Evolutionary conservation across 1,284 basidiomycete species (phyloP).

Genomic region (Cystobasidium sp.): DNA sequence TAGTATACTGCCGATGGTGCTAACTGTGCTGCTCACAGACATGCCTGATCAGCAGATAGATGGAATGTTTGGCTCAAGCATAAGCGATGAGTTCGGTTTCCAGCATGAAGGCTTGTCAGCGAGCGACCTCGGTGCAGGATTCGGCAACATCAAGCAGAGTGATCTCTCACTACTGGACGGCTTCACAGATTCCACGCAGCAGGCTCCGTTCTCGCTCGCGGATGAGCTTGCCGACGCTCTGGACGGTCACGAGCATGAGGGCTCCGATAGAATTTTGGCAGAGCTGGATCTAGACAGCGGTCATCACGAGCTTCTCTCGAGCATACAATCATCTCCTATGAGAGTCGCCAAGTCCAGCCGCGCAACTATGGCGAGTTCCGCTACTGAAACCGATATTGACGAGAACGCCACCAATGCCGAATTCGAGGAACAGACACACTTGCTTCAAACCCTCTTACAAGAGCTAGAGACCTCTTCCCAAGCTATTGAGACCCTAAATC

Average conservation of each 20-base stretch:
- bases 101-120: conserved; percentile 10
- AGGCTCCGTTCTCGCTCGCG: conserved; percentile 30
- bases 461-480: background rate
- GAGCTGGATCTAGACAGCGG: conserved; percentile 17
- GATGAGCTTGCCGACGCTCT: conserved; percentile 37
- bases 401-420: conserved; percentile 3
- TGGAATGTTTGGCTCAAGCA: conserved; percentile 12
- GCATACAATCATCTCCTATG: conserved; percentile 8
- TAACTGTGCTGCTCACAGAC: conserved; percentile 19
- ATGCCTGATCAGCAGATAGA: conserved; percentile 29
- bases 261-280: background rate
- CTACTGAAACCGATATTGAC: background rate
- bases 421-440: conserved; percentile 5
- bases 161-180: background rate
- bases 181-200: background rate
- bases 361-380: background rate
- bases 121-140: conserved; percentile 28
- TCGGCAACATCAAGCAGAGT: background rate
- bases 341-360: conserved; percentile 10
- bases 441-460: background rate
- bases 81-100: conserved; percentile 13
- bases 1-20: background rate
- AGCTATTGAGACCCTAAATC: background rate
- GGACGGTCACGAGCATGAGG: background rate
- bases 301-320: background rate